phyloP scores from a whole-genome alignment of 2,329 filamentous ascomycete genomes.

The Claviceps quebecensis region DNA sequence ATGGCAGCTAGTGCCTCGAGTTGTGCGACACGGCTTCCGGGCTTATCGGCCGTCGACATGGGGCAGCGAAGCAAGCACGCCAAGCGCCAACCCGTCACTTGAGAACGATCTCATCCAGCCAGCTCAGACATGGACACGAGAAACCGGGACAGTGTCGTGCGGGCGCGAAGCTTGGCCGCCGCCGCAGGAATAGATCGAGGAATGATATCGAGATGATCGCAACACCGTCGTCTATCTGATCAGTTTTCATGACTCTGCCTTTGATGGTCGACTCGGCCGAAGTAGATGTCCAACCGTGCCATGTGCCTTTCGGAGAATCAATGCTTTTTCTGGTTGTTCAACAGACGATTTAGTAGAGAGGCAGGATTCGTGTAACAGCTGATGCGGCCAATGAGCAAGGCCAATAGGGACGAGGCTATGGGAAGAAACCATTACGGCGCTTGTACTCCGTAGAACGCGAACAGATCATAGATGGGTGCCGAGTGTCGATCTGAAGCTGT shows the following conservation, averaged over 20 bases:
- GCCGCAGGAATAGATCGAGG: neutral
- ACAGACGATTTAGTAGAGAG: neutral
- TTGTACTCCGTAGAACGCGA: neutral
- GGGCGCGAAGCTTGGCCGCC: neutral
- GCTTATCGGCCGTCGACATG: slow-evolving; percentile 1
- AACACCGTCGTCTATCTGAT: too few relatives aligned
- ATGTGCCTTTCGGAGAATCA: too few relatives aligned
- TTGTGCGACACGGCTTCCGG: neutral
- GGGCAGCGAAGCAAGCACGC: neutral
- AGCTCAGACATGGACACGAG: neutral
- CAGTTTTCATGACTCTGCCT: too few relatives aligned
- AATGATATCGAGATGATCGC: neutral
- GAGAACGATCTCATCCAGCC: neutral
- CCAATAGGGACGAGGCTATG: neutral
- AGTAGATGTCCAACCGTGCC: too few relatives aligned
- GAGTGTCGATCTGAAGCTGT: neutral
- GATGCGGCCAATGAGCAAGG: neutral
- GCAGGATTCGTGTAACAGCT: neutral
- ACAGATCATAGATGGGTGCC: neutral
- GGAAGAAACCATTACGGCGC: neutral
- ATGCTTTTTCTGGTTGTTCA: neutral
- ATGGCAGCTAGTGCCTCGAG: neutral
- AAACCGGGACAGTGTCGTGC: neutral
- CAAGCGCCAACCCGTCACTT: neutral
- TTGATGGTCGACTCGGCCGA: too few relatives aligned